Base-by-base conservation (phyloP, 768 basidiomycete genomes). In the Goffeauzyma gilvescens region DNA sequence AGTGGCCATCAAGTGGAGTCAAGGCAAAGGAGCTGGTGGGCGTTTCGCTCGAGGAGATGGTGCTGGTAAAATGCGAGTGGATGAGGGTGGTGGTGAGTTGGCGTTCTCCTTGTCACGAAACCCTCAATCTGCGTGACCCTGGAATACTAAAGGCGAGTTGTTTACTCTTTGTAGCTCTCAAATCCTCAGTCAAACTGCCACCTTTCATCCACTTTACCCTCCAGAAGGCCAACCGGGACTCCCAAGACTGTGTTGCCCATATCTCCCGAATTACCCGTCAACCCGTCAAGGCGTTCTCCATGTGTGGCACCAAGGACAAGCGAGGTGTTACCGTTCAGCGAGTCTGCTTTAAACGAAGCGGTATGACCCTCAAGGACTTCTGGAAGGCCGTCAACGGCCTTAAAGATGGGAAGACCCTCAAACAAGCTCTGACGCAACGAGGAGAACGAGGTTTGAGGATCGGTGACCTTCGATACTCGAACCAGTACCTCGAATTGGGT, bases 271-370 rank as follows among this genome's bases (percentile, higher is more conserved):
- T 72, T 23, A 68, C 95, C n/a, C 77, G 79, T 48, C 75, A 78
- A 45, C 74, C 69, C 18, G 61, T 75, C 38, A 86, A 81, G 63
- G 84, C 90, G 55, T 69, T 98, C 6, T 75, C 78, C 18, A 80
- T 87, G 20, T 84, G 87, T 3, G 93, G 93, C 0, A 98, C 93
- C 6, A 98, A 98, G 59, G 93, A 98, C 66, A 98, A 96, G 60
- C 80, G 93, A 25, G 93, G 86, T 0, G 85, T 96, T 13, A 96
- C 93, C 1, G 77, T 83, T 1, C 93, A 98, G 59, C 76, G 85
- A 1, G 85, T 96, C 14, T 63, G 59, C 31, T 36, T 65, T 14
- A 54, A 55, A 33, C 44, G 64, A 6, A 45, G 50, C 8, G 48
- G 53, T 14, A 46, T 50, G 42, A 79, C 79, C 3, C 60, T 95